These are phyloP conservation scores for Medicago ruthenica DNA, from an alignment of 306 rosid genomes.

Conservation along the genomic window DNA sequence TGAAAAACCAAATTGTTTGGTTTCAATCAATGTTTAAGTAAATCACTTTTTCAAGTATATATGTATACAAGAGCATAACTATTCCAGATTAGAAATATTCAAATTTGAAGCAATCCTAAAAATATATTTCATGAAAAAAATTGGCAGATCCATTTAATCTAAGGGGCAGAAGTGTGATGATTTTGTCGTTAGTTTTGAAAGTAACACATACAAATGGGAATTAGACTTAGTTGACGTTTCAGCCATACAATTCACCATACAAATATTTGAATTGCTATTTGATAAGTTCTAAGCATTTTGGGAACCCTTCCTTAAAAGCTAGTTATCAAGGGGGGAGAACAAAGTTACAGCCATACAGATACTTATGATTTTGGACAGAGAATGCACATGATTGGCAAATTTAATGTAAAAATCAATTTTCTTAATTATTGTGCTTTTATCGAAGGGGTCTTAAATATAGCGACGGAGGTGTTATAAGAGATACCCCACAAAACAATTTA, in stretches of 20 bases:
- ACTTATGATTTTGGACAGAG: too few relatives aligned
- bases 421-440: too few relatives aligned
- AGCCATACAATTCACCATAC: neutral
- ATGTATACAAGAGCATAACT: neutral
- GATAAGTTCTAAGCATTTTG: neutral
- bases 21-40: constrained; percentile 3
- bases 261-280: neutral
- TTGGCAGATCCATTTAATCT: constrained; percentile 16
- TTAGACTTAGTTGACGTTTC: neutral
- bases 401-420: too few relatives aligned
- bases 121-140: neutral
- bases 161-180: constrained; percentile 2
- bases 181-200: constrained; percentile 9
- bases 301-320: neutral
- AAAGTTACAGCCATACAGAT: neutral
- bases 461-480: neutral
- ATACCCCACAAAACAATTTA: neutral
- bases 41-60: neutral
- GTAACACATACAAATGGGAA: constrained; percentile 13
- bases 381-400: too few relatives aligned
- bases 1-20: constrained; percentile 46
- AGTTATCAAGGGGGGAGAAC: neutral
- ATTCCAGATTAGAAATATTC: constrained; percentile 5
- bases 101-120: constrained; percentile 7
- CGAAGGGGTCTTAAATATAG: too few relatives aligned